Conservation (phyloP, 192 early-diverging fungal genomes). For the Coemansia sp. region DNA sequence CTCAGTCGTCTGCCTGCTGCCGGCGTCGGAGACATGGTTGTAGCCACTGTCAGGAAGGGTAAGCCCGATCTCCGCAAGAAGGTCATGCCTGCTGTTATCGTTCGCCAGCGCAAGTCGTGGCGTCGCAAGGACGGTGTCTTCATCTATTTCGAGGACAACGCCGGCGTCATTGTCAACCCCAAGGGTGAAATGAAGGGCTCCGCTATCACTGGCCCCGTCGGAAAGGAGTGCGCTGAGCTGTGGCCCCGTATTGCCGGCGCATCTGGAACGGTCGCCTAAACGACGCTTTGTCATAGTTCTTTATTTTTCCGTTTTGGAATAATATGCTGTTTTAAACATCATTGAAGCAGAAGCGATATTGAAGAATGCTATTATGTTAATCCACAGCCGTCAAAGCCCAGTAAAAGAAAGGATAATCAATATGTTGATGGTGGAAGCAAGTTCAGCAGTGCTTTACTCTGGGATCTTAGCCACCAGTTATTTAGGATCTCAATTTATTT, state of each 20-base stretch:
- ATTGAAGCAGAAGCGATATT: background rate
- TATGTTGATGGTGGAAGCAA: too few species aligned
- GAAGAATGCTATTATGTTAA: background rate
- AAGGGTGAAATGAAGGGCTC: conserved; percentile 99
- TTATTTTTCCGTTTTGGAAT: conserved; percentile 15
- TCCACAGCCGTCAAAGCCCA: too few species aligned
- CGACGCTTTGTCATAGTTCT: conserved; percentile 9
- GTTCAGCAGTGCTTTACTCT: too few species aligned
- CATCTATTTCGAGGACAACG: conserved; percentile 99
- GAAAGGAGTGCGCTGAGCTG: conserved; percentile 99
- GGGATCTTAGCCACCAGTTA: too few species aligned
- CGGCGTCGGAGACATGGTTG: conserved; percentile 98
- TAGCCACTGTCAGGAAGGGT: conserved; percentile 99
- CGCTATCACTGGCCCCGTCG: conserved; percentile 99
- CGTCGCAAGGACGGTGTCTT: conserved; percentile 98
- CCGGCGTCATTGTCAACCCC: conserved; percentile 99
- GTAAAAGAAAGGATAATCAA: too few species aligned
- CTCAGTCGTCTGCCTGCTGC: conserved; percentile 97
- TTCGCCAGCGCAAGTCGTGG: conserved; percentile 99
- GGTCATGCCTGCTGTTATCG: conserved; percentile 98
- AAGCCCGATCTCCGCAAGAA: conserved; percentile 99
- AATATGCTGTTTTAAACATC: conserved; percentile 15
- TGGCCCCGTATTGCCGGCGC: conserved; percentile 99
- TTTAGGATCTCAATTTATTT: too few species aligned
- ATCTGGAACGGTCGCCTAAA: conserved; percentile 77